Conservation (phyloP, 2,329 filamentous ascomycete species). For the Pestalotiopsis sp. region DNA sequence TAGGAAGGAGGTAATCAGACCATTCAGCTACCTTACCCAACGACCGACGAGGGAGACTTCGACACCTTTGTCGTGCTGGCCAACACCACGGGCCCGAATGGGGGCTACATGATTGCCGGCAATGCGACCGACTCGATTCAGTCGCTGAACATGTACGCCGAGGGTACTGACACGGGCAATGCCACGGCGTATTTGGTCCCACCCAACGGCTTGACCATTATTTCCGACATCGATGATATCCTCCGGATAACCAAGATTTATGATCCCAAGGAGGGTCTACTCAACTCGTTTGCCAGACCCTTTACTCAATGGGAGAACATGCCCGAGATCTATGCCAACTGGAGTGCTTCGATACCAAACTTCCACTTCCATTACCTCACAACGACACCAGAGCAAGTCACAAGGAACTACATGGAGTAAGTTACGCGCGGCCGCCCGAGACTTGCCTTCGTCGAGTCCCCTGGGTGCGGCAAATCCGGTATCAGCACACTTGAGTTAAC, state of each 20-base stretch:
- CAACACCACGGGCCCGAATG: constrained; percentile 54
- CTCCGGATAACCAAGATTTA: constrained; percentile 83
- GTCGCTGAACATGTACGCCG: constrained; percentile 68
- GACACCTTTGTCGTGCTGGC: constrained; percentile 69
- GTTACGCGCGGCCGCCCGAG: constrained; percentile 6
- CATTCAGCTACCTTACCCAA: constrained; percentile 66
- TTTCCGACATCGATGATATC: constrained; percentile 82
- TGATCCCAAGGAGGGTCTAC: constrained; percentile 67
- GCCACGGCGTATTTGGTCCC: constrained; percentile 79
- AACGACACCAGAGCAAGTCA: constrained; percentile 78
- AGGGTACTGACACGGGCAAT: constrained; percentile 69
- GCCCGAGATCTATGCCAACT: constrained; percentile 78
- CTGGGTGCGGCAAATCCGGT: background rate
- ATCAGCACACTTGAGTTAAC: constrained; percentile 7
- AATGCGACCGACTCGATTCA: constrained; percentile 69
- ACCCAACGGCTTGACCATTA: constrained; percentile 67
- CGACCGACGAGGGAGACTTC: constrained; percentile 72
- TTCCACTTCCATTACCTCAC: constrained; percentile 83
- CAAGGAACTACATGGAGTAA: constrained; percentile 75
- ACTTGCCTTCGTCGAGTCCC: background rate
- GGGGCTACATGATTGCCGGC: constrained; percentile 58
- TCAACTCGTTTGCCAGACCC: constrained; percentile 75
- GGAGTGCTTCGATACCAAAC: constrained; percentile 67
- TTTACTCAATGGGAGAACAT: constrained; percentile 79
- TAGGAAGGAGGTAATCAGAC: constrained; percentile 62